Base-by-base conservation (phyloP, 1,284 basidiomycete genomes). In the Tetrapyrgos nigripes region DNA sequence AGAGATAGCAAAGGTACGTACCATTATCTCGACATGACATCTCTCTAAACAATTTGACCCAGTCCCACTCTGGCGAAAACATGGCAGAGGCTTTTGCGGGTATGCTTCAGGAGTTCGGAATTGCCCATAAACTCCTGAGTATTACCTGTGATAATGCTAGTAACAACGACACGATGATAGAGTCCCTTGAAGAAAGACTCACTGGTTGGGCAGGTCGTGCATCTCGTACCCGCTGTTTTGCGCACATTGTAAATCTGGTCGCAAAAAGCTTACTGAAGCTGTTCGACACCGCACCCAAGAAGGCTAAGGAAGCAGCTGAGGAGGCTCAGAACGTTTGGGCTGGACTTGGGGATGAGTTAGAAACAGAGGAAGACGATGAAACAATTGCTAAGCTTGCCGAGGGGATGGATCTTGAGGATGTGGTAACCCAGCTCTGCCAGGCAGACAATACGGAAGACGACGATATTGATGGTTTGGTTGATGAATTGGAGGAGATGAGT, bases 191-290 rank as follows among this genome's bases (percentile, higher is more conserved):
- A 37, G 5, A 19, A 0, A 40, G 56, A 3, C 55, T 72, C 3
- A n/a, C 13, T 8, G 37, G 8, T 17, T 40, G 37, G 37, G 37
- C 37, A 40, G 37, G 37, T 40, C 37, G 37, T 40, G 37, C 37
- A 5, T 40, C 37, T 40, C 37, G 17, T 40, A 40, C 37, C 4
- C 6, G 37, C 5, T 40, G 37, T 17, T 40, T 40, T 40, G 37
- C 37, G 17, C 37, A 40, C 17, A 65, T 76, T 2, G 49, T 67
- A 1, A 75, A 74, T 46, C 64, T 80, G 0, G 61, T 69, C 0
- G 74, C 66, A 0, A 73, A 75, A 28, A 62, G 50, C 0, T n/a
- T 75, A 4, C 40, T 74, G 0, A 17, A 47, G 3, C 66, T 69
- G 47, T 76, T 76, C 62, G 68, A 73, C 48, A 40, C 21, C 43